Evolutionary conservation across 306 rosid genomes (phyloP).

Genomic region (Spatholobus suberectus): DNA sequence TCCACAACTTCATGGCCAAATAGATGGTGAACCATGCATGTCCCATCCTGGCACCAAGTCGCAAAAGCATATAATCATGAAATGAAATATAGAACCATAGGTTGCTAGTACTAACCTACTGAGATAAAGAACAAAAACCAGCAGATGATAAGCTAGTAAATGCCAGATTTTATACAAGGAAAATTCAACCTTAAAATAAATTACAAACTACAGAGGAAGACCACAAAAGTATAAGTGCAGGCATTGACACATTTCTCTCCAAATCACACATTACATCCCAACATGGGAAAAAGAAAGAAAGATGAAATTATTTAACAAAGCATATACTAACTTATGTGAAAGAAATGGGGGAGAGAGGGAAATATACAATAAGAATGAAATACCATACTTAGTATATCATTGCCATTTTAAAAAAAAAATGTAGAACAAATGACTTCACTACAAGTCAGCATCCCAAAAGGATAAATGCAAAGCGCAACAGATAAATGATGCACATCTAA

Average conservation of each 20-base stretch:
- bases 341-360: background rate
- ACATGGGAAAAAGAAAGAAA: background rate
- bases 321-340: background rate
- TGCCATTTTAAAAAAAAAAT: background rate
- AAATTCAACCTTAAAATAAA: background rate
- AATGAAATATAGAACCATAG: slow-evolving; percentile 23
- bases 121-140: background rate
- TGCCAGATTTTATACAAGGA: background rate
- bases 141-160: background rate
- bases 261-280: background rate
- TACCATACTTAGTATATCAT: background rate
- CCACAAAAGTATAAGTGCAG: background rate
- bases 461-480: background rate
- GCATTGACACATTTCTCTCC: background rate
- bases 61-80: slow-evolving; percentile 41
- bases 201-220: slow-evolving; percentile 8
- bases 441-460: slow-evolving; percentile 12
- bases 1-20: slow-evolving; percentile 96
- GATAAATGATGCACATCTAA: slow-evolving; percentile 2
- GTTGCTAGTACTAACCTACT: slow-evolving; percentile 9
- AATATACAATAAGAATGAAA: slow-evolving; percentile 9
- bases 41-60: slow-evolving; percentile 71
- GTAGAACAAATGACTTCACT: background rate
- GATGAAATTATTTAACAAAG: slow-evolving; percentile 3
- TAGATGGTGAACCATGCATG: slow-evolving; percentile 92